phyloP scores from a whole-genome alignment of 116 monocot genomes.

The Iris pallida region DNA sequence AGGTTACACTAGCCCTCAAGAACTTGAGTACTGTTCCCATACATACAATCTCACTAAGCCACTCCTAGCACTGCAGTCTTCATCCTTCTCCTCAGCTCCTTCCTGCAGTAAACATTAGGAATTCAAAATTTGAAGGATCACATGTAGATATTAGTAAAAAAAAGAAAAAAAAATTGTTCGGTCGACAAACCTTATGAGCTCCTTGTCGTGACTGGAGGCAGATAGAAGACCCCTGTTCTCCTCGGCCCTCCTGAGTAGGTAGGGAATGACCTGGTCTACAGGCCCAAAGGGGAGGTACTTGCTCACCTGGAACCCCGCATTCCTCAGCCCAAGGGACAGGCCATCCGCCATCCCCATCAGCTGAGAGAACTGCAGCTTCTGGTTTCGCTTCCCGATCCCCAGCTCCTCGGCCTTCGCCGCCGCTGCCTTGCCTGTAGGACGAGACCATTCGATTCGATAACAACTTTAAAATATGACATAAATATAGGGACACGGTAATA shows the following conservation, averaged over 20 bases:
- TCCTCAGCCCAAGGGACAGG: conserved; percentile 62
- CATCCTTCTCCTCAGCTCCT: conserved; percentile 46
- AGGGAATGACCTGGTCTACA: conserved; percentile 78
- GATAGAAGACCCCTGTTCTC: conserved; percentile 86
- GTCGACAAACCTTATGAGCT: conserved; percentile 49
- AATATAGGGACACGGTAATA: too few species aligned
- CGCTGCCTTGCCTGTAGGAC: conserved; percentile 45
- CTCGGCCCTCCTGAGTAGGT: conserved; percentile 84
- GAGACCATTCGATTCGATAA: too few species aligned
- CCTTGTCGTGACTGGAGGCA: conserved; percentile 48
- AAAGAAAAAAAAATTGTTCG: background rate
- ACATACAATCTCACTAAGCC: too few species aligned
- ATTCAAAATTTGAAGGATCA: background rate
- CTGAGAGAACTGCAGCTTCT: conserved; percentile 81
- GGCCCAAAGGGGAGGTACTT: conserved; percentile 91
- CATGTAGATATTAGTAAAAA: too few species aligned
- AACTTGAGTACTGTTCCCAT: too few species aligned
- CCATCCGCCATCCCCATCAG: conserved; percentile 95
- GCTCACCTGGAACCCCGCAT: conserved; percentile 86
- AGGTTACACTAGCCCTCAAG: too few species aligned
- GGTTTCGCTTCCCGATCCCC: conserved; percentile 47
- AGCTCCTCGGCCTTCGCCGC: conserved; percentile 62
- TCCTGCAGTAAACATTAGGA: conserved; percentile 20
- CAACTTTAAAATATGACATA: too few species aligned
- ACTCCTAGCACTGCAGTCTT: conserved; percentile 22